These are phyloP conservation scores for Amphibolis antarctica DNA, from an alignment of 106 monocot genomes.

Conservation along the genomic window DNA sequence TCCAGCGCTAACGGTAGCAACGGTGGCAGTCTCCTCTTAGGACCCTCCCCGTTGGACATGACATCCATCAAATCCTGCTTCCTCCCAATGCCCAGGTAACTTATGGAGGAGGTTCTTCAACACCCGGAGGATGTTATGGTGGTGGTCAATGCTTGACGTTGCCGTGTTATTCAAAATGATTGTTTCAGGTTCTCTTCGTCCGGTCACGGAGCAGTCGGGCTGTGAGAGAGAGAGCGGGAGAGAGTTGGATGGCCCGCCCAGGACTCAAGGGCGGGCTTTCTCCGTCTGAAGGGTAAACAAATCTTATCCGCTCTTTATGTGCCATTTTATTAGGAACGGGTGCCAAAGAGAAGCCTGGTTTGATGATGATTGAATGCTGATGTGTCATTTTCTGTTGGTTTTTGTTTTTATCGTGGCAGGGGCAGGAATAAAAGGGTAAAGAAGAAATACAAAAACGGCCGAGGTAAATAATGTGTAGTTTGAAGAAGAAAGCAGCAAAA, in stretches of 20 bases:
- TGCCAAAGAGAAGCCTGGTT: no score
- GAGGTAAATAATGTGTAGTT: constrained; percentile 15
- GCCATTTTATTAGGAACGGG: no score
- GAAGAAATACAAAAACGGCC: not conserved
- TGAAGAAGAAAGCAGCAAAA: constrained; percentile 2
- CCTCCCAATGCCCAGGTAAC: constrained; percentile 54
- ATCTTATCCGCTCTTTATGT: no score
- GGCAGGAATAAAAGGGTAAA: not conserved
- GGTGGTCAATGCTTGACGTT: not conserved
- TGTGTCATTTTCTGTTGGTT: not conserved
- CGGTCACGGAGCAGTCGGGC: constrained; percentile 23
- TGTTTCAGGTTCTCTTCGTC: constrained; percentile 21
- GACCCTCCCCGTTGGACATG: constrained; percentile 42
- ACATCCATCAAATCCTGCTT: constrained; percentile 50
- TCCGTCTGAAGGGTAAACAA: not conserved
- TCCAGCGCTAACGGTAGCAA: constrained; percentile 5
- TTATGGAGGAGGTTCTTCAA: not conserved
- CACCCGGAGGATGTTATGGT: not conserved
- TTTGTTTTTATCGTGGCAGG: not conserved
- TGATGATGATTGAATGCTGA: not conserved
- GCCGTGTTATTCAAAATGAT: no score
- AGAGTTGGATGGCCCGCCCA: not conserved
- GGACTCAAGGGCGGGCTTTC: not conserved
- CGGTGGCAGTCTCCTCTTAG: constrained; percentile 22
- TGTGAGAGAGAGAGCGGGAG: not conserved